A percentile compares a stretch with the other conserved stretches of the same genome.
These are phyloP conservation scores for Amphibolis antarctica DNA, from an alignment of 106 monocot species.

Conservation along the genomic window DNA sequence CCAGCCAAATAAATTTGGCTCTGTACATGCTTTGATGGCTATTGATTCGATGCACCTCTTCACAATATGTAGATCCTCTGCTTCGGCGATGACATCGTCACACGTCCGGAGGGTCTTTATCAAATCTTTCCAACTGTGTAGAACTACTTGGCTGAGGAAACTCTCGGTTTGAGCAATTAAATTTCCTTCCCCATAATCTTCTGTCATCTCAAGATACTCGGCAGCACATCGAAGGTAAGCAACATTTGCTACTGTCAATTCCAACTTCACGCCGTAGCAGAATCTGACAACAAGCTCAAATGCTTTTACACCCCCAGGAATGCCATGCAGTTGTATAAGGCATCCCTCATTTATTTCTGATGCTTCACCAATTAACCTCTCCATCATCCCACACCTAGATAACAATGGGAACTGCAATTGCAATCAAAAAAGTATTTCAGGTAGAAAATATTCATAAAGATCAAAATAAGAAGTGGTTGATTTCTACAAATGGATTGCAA, in stretches of 20 bases:
- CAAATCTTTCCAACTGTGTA: slow-evolving; percentile 35
- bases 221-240: slow-evolving; percentile 40
- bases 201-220: slow-evolving; percentile 44
- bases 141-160: slow-evolving; percentile 32
- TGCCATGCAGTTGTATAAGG: slow-evolving; percentile 5
- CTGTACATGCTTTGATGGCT: slow-evolving; percentile 40
- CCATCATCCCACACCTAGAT: slow-evolving; percentile 12
- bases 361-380: slow-evolving; percentile 9
- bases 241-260: slow-evolving; percentile 25
- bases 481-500: too few relatives aligned
- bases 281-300: slow-evolving; percentile 17
- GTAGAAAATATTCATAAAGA: neutral
- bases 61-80: slow-evolving; percentile 43
- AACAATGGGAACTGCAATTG: slow-evolving; percentile 16
- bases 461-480: neutral
- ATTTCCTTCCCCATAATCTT: slow-evolving; percentile 40
- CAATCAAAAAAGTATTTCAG: neutral
- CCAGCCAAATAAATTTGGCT: slow-evolving; percentile 22
- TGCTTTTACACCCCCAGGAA: slow-evolving; percentile 14
- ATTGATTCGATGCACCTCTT: slow-evolving; percentile 43
- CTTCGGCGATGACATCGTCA: slow-evolving; percentile 26
- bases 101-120: slow-evolving; percentile 35
- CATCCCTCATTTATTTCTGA: neutral
- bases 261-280: slow-evolving; percentile 21
- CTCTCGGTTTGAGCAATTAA: slow-evolving; percentile 30